A percentile compares a stretch with the other conserved stretches of the same genome.
Evolutionary conservation across 805 yeast genomes (phyloP).

Genomic region (Candida ponderosae): DNA sequence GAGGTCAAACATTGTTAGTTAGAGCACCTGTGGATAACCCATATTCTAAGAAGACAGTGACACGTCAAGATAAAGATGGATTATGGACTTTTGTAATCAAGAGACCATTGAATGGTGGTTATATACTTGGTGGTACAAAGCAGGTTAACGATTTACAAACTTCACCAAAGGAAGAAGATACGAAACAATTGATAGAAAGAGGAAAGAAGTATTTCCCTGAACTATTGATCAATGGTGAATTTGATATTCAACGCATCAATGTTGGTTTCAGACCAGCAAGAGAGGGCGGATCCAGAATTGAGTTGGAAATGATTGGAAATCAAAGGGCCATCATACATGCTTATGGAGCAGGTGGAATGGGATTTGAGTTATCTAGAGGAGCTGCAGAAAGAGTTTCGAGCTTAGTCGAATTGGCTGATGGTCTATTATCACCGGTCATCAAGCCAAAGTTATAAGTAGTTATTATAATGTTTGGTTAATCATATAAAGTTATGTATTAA

Average conservation of each 20-base stretch:
- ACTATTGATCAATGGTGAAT: constrained; percentile 34
- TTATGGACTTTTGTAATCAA: constrained; percentile 62
- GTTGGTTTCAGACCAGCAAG: constrained; percentile 71
- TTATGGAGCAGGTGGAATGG: constrained; percentile 65
- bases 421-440: too few relatives aligned
- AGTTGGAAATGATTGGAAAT: constrained; percentile 15
- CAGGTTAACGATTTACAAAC: constrained; percentile 33
- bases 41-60: constrained; percentile 38
- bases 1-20: constrained; percentile 60
- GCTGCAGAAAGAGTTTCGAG: constrained; percentile 32
- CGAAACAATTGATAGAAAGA: constrained; percentile 33
- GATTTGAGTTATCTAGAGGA: constrained; percentile 57
- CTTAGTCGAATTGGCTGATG: too few relatives aligned
- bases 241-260: constrained; percentile 42
- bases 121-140: constrained; percentile 70
- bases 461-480: too few relatives aligned
- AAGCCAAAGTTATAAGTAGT: too few relatives aligned
- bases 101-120: constrained; percentile 47
- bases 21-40: constrained; percentile 32
- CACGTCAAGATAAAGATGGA: constrained; percentile 45
- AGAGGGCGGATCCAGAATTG: constrained; percentile 38
- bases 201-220: constrained; percentile 46
- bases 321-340: constrained; percentile 34
- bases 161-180: constrained; percentile 37
- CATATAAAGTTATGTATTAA: too few relatives aligned